Evolutionary conservation across 495 filamentous ascomycete species (phyloP).

Genomic region (Aspergillus wentii): DNA sequence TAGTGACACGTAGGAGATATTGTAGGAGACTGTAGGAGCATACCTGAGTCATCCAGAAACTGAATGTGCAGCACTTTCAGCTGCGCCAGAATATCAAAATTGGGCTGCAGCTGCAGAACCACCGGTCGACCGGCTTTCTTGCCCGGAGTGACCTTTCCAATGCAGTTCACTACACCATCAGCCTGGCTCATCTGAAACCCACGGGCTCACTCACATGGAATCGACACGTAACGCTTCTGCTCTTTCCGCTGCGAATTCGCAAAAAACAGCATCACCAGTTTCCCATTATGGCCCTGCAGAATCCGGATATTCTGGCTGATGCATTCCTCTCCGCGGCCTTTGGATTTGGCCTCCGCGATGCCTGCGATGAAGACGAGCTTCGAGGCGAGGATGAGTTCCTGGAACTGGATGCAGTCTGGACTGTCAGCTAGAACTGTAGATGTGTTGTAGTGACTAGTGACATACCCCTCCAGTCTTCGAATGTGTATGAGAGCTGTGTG

Average conservation of each 20-base stretch:
- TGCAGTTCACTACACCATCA: slow-evolving; percentile 38
- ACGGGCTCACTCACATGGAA: slow-evolving; percentile 37
- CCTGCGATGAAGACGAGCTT: slow-evolving; percentile 39
- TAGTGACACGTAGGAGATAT: background rate
- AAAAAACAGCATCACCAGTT: slow-evolving; percentile 37
- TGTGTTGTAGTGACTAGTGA: background rate
- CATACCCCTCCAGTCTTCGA: slow-evolving; percentile 41
- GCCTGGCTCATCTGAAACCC: too few species aligned
- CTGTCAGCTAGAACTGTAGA: slow-evolving; percentile 2
- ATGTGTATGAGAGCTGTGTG: slow-evolving; percentile 41
- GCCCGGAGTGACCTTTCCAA: slow-evolving; percentile 32
- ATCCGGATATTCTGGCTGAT: slow-evolving; percentile 46
- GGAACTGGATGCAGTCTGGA: slow-evolving; percentile 38
- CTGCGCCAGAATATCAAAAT: slow-evolving; percentile 38
- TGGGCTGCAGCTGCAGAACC: slow-evolving; percentile 32
- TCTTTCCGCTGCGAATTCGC: slow-evolving; percentile 41
- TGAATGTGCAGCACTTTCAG: slow-evolving; percentile 37
- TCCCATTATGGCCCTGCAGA: slow-evolving; percentile 31
- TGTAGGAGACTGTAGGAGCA: too few species aligned
- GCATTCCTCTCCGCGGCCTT: slow-evolving; percentile 44
- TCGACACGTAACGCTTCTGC: slow-evolving; percentile 39
- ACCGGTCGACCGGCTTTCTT: slow-evolving; percentile 40
- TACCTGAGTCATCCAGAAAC: slow-evolving; percentile 42
- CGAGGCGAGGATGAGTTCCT: slow-evolving; percentile 38
- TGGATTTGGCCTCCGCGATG: slow-evolving; percentile 43